A percentile compares a stretch with the other conserved stretches of the same genome.
phyloP scores from a whole-genome alignment of 2,329 filamentous ascomycete species.

The Magnaporthiopsis poae region DNA sequence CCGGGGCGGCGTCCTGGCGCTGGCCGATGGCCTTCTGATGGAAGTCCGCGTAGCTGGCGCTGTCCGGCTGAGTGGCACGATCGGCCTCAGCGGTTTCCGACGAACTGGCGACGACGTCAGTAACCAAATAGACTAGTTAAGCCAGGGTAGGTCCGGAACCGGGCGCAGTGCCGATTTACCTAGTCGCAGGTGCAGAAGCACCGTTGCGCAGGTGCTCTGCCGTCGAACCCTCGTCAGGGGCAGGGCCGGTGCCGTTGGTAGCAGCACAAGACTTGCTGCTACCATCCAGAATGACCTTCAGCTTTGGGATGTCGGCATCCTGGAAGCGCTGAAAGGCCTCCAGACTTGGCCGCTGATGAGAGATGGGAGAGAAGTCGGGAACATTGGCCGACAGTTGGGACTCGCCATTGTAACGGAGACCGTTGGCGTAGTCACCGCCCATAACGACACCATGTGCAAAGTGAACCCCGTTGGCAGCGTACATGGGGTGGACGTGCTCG shows the following conservation, averaged over 20 bases:
- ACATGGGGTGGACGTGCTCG: conserved; percentile 11
- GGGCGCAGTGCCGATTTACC: conserved; percentile 6
- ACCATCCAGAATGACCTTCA: conserved; percentile 4
- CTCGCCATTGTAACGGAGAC: conserved; percentile 28
- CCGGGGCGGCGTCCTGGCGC: conserved; percentile 23
- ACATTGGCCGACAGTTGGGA: conserved; percentile 53
- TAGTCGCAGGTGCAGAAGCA: not conserved
- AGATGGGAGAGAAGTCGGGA: conserved; percentile 47
- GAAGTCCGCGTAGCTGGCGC: conserved; percentile 25
- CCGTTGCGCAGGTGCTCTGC: conserved; percentile 1
- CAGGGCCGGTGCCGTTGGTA: not conserved
- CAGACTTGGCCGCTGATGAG: conserved; percentile 14
- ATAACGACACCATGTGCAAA: conserved; percentile 18
- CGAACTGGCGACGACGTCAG: conserved; percentile 9
- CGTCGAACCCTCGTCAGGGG: not conserved
- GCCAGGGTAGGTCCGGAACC: too few relatives aligned
- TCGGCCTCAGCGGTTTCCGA: conserved; percentile 8
- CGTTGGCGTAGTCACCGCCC: conserved; percentile 29
- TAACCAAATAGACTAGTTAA: not conserved
- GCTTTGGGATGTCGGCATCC: conserved; percentile 13
- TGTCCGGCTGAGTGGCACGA: not conserved
- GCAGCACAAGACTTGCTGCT: conserved; percentile 1
- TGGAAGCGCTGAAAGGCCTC: conserved; percentile 23
- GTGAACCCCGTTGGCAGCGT: conserved; percentile 5
- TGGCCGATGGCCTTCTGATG: conserved; percentile 29